Conservation (phyloP, 345 rosid genomes). For the Geranium rotundifolium region DNA sequence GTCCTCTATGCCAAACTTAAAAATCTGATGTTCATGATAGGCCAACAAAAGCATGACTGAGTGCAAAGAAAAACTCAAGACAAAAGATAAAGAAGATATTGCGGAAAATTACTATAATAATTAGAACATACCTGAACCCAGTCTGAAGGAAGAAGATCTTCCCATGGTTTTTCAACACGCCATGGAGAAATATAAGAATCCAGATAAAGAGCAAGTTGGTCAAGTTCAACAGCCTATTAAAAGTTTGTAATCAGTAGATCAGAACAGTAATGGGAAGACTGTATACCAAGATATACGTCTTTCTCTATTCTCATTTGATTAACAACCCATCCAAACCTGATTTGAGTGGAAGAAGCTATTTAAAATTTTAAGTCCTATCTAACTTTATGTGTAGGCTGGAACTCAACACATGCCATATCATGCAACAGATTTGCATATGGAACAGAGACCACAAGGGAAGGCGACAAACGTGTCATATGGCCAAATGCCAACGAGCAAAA, state of each 20-base stretch:
- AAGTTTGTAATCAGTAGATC: background rate
- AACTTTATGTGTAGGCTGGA: too few species aligned
- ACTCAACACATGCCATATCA: too few species aligned
- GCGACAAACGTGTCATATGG: too few species aligned
- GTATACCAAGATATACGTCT: background rate
- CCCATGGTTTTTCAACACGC: conserved; percentile 77
- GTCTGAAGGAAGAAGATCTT: conserved; percentile 72
- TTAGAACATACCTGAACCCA: conserved; percentile 68
- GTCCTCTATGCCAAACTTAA: conserved; percentile 68
- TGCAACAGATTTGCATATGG: too few species aligned
- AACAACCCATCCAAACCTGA: too few species aligned
- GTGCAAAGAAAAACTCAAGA: conserved; percentile 1
- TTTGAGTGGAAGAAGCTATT: background rate
- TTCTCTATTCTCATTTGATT: too few species aligned
- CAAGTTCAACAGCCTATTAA: conserved; percentile 76
- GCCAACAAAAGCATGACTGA: conserved; percentile 7
- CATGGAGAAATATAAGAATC: conserved; percentile 87
- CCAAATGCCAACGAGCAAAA: too few species aligned
- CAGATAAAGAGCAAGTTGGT: conserved; percentile 80
- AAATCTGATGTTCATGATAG: conserved; percentile 40
- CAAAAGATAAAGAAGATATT: conserved; percentile 1
- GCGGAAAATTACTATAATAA: background rate
- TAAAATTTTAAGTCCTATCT: background rate
- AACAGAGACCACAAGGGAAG: too few species aligned
- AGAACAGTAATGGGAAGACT: conserved; percentile 6